Evolutionary conservation across 2,329 filamentous ascomycete genomes (phyloP).

Genomic region (Cercospora sesami): DNA sequence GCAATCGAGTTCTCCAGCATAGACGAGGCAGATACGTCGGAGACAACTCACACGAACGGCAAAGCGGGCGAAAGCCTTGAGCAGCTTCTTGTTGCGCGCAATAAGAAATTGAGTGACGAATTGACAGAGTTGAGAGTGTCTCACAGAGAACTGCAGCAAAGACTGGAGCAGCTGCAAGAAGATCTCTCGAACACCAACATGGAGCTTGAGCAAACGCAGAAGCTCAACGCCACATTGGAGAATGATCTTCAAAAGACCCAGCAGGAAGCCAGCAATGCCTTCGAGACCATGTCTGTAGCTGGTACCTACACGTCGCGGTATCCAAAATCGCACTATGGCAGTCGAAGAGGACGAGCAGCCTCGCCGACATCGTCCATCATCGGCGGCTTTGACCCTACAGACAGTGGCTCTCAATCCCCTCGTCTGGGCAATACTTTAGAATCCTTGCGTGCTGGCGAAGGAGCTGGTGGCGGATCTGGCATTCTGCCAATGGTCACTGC

Average conservation of each 20-base stretch:
- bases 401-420: constrained; percentile 39
- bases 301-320: constrained; percentile 85
- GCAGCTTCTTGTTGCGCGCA: constrained; percentile 84
- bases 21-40: constrained; percentile 62
- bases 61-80: constrained; percentile 74
- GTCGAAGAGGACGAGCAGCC: constrained; percentile 67
- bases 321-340: constrained; percentile 60
- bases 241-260: constrained; percentile 88
- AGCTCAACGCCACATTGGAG: constrained; percentile 84
- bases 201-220: constrained; percentile 81
- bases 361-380: constrained; percentile 98
- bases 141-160: constrained; percentile 82
- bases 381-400: constrained; percentile 81
- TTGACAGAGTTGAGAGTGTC: constrained; percentile 90
- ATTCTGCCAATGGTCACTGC: constrained; percentile 98
- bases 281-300: constrained; percentile 88
- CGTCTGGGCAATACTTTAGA: constrained; percentile 51
- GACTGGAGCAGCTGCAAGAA: constrained; percentile 77
- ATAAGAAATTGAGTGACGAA: constrained; percentile 95
- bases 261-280: constrained; percentile 76
- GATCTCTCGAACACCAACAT: constrained; percentile 79
- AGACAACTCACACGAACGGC: constrained; percentile 59
- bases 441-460: constrained; percentile 63
- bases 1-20: constrained; percentile 93
- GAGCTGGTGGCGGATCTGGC: constrained; percentile 68